Evolutionary conservation across 2,329 filamentous ascomycete species (phyloP), one percentile per base, ranked within the genome.

Genomic region (Talaromyces sp.): DNA sequence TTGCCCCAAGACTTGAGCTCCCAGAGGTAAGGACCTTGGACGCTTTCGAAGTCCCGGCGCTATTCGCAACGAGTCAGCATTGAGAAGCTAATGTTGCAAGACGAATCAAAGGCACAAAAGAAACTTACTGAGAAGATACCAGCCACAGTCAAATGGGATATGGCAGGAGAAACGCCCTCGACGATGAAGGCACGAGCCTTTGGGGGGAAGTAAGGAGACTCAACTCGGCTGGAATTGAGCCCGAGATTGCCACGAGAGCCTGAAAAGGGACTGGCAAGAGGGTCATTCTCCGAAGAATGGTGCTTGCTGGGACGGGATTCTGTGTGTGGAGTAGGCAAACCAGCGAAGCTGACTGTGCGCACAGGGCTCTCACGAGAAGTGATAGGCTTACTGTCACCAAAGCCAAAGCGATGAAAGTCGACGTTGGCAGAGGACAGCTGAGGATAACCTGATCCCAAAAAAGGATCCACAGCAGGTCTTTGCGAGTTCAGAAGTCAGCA

Each of bases 361-460:
- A 67, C 39, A 3, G 67, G 56, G 39, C 64, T 64, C 37, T 67
- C 37, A 22, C 65, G 59, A 41, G 54, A 66, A 22, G 62, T 48
- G 54, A 56, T 66, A 19, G 59, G 50, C n/a, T 58, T 64, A 52
- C 37, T 56, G 33, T 68, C 68, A 50, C 56, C 41, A 62, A 70
- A 68, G 16, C 72, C 71, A 60, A 82, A 76, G 6, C 88, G 88
- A 16, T 82, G 84, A 69, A 91, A 91, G 1, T 82, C 73, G 1
- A 84, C 85, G 1, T 88, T 88, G 7, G 84, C 88, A 1, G 89
- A 86, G 3, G 88, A 90, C 24, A 91, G 77, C 68, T 85, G 71
- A 19, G 67, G 50, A 45, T 65, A 65, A 31, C 68, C 54, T 45
- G 71, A 66, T 39, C 69, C 66, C 60, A 70, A 64, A 67, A 77